Evolutionary conservation across 768 basidiomycete species (phyloP), one percentile per base, ranked within the genome.

Genomic region (Xanthoconium purpureum): DNA sequence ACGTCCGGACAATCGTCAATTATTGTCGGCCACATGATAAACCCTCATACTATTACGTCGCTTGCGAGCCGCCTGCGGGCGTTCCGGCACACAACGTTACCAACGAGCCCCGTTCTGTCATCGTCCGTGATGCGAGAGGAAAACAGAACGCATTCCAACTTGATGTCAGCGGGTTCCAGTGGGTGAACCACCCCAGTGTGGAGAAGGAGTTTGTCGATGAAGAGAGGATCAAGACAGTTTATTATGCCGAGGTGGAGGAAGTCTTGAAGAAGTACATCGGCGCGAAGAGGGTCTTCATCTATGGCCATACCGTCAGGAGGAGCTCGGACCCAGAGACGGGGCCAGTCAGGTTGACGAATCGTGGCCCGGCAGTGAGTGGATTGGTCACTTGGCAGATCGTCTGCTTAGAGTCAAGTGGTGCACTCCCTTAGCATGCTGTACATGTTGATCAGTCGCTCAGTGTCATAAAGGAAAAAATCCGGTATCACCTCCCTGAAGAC

Each of bases 401-500:
- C 33, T 35, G 35, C 47, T 15, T 13, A 18, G n/a, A n/a, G n/a
- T n/a, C n/a, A 5, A 8, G 15, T 36, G 20, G 37, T 24, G 35
- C 32, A 20, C 33, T 20, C 10, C 17, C 29, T 14, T 20, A 47
- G 46, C 32, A 35, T 18, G 14, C 29, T 7, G 18, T 38, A 35
- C 52, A 47, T 4, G 44, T 32, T 5, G 36, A 30, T n/a, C 15
- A 52, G 11, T 3, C 29, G 29, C 13, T 32, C 17, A 35, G 17
- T 8, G 38, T 6, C 20, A 13, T 24, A 36, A 40, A 55, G 24
- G 40, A 43, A 33, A 17, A 17, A 17, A 5, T 52, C 49, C 42
- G 35, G 46, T 12, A 67, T 5, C 74, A 75, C 40, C 69, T 74
- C 9, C 67, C 65, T 17, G 74, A 68, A 17, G 77, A 79, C 5